phyloP scores from a whole-genome alignment of 306 rosid species.

The Rosa lucieae region DNA sequence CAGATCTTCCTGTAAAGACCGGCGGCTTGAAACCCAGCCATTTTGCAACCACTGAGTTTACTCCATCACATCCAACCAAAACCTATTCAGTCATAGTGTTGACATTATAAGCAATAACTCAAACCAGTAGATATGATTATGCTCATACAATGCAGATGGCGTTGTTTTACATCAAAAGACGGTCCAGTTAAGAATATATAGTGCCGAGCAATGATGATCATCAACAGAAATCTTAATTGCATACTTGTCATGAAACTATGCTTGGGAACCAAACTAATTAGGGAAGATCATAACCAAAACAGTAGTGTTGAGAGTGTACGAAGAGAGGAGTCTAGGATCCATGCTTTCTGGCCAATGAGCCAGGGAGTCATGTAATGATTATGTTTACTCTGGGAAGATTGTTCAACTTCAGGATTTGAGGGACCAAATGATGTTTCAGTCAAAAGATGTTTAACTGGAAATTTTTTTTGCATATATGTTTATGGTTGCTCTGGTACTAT shows the following conservation, averaged over 20 bases:
- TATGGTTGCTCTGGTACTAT: background rate
- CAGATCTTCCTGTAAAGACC: slow-evolving; percentile 44
- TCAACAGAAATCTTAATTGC: background rate
- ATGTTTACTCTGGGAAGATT: background rate
- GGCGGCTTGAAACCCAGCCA: slow-evolving; percentile 68
- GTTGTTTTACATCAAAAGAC: background rate
- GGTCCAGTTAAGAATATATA: background rate
- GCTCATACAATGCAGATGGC: background rate
- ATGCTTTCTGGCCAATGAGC: background rate
- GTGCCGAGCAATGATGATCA: background rate
- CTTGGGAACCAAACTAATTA: background rate
- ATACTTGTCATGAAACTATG: background rate
- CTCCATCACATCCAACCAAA: slow-evolving; percentile 80
- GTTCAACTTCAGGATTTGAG: background rate
- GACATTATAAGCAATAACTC: background rate
- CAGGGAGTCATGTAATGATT: background rate
- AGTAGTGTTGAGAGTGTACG: background rate
- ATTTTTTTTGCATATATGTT: background rate
- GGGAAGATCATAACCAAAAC: background rate
- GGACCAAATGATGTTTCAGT: background rate
- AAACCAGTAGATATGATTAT: background rate
- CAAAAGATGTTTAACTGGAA: background rate
- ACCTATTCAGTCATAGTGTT: slow-evolving; percentile 41
- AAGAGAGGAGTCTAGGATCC: background rate
- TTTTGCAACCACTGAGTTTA: slow-evolving; percentile 70